phyloP scores from a whole-genome alignment of 495 filamentous ascomycete genomes.

The Cercophora samala region DNA sequence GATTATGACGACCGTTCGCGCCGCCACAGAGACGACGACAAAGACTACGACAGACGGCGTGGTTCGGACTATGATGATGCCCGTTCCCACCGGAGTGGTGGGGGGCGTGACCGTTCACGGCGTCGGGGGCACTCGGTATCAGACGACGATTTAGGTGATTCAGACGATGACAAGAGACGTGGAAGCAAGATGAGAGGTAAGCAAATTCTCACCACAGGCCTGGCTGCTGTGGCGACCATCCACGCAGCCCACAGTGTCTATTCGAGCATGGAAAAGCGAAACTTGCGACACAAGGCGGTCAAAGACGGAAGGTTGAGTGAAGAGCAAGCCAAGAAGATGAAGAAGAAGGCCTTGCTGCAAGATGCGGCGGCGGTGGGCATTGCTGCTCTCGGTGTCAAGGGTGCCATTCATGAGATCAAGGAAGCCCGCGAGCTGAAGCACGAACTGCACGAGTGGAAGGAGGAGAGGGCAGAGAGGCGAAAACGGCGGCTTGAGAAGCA shows the following conservation, averaged over 20 bases:
- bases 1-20: conserved; percentile 45
- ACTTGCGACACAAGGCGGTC: conserved; percentile 65
- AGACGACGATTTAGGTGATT: conserved; percentile 61
- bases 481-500: conserved; percentile 40
- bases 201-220: conserved; percentile 74
- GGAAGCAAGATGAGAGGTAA: conserved; percentile 79
- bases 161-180: conserved; percentile 71
- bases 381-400: conserved; percentile 81
- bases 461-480: conserved; percentile 41
- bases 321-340: conserved; percentile 70
- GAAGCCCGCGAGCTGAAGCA: conserved; percentile 43
- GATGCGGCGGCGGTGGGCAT: conserved; percentile 79
- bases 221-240: conserved; percentile 85
- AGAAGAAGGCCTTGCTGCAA: conserved; percentile 68
- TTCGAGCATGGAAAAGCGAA: conserved; percentile 68
- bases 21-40: conserved; percentile 38
- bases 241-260: conserved; percentile 82
- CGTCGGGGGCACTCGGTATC: conserved; percentile 39
- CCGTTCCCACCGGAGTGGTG: conserved; percentile 36
- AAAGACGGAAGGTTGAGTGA: conserved; percentile 69
- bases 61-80: conserved; percentile 55
- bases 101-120: conserved; percentile 35
- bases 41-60: conserved; percentile 32
- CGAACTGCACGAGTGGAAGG: conserved; percentile 42
- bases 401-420: conserved; percentile 65